Evolutionary conservation across 2,329 filamentous ascomycete genomes (phyloP).

Genomic region (Stemphylium vesicarium): DNA sequence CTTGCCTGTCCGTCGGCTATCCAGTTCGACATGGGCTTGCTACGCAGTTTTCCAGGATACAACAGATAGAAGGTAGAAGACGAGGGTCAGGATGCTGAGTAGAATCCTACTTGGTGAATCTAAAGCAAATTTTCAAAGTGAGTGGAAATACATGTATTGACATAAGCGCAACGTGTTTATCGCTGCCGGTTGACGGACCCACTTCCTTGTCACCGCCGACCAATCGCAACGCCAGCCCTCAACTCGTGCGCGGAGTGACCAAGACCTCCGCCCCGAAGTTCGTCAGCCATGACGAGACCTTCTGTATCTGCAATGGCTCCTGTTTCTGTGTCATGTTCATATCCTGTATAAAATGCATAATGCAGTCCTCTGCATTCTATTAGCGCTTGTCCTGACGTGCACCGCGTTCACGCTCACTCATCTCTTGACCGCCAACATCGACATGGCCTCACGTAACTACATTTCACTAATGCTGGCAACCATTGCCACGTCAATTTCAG

Average conservation of each 20-base stretch:
- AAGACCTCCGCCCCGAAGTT: slow-evolving; percentile 10
- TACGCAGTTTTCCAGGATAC: too few relatives aligned
- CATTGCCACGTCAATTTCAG: slow-evolving; percentile 16
- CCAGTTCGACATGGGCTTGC: too few relatives aligned
- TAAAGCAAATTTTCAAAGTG: too few relatives aligned
- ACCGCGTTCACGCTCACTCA: slow-evolving; percentile 29
- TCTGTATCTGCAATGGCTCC: slow-evolving; percentile 30
- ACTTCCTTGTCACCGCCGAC: slow-evolving; percentile 1
- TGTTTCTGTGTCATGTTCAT: background rate
- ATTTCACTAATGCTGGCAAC: slow-evolving; percentile 28
- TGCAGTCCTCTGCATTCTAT: slow-evolving; percentile 20
- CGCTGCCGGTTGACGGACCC: background rate
- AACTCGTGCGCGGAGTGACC: slow-evolving; percentile 22
- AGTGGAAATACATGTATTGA: too few relatives aligned
- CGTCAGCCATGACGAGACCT: slow-evolving; percentile 19
- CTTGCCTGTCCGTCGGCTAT: too few relatives aligned
- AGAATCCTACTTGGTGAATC: too few relatives aligned
- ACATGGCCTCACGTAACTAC: slow-evolving; percentile 30
- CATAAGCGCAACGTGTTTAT: too few relatives aligned
- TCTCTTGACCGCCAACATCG: slow-evolving; percentile 20
- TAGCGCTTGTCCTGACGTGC: slow-evolving; percentile 21
- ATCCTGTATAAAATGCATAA: slow-evolving; percentile 35
- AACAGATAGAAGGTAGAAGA: too few relatives aligned
- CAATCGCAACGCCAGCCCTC: slow-evolving; percentile 21
- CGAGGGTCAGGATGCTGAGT: too few relatives aligned